A percentile compares a stretch with the other conserved stretches of the same genome.
Conservation (phyloP, 2,329 filamentous ascomycete genomes). For the Neurospora sp. region DNA sequence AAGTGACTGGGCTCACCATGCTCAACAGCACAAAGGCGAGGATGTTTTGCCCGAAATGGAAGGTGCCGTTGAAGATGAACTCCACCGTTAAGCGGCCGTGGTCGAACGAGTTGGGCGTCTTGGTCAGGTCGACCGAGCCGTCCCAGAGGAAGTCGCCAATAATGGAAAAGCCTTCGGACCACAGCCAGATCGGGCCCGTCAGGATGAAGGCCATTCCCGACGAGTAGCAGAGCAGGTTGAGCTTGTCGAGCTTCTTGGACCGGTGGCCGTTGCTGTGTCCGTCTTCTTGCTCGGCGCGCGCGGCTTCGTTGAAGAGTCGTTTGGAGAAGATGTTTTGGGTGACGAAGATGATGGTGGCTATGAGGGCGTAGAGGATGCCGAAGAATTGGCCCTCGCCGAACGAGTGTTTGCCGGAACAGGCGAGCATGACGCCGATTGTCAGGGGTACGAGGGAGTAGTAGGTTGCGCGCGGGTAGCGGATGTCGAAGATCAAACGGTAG, state of each 20-base stretch:
- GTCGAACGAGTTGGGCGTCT: conserved; percentile 57
- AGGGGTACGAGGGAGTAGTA: conserved; percentile 86
- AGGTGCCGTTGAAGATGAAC: conserved; percentile 92
- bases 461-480: conserved; percentile 76
- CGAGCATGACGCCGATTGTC: conserved; percentile 89
- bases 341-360: conserved; percentile 90
- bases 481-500: conserved; percentile 81
- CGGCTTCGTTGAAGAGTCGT: conserved; percentile 90
- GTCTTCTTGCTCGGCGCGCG: conserved; percentile 66
- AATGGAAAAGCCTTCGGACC: conserved; percentile 73
- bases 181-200: conserved; percentile 86
- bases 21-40: conserved; percentile 87
- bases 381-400: conserved; percentile 73
- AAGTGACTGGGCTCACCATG: conserved; percentile 91
- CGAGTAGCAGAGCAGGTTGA: conserved; percentile 96
- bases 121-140: conserved; percentile 57
- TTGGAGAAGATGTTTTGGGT: conserved; percentile 99
- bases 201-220: conserved; percentile 84
- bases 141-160: conserved; percentile 70
- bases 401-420: conserved; percentile 71
- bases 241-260: conserved; percentile 81
- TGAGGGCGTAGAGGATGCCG: conserved; percentile 80
- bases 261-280: conserved; percentile 38
- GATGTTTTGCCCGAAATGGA: conserved; percentile 94
- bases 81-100: conserved; percentile 69